Conservation (phyloP, 2,329 filamentous ascomycete species). For the Nigrospora sphaerica region DNA sequence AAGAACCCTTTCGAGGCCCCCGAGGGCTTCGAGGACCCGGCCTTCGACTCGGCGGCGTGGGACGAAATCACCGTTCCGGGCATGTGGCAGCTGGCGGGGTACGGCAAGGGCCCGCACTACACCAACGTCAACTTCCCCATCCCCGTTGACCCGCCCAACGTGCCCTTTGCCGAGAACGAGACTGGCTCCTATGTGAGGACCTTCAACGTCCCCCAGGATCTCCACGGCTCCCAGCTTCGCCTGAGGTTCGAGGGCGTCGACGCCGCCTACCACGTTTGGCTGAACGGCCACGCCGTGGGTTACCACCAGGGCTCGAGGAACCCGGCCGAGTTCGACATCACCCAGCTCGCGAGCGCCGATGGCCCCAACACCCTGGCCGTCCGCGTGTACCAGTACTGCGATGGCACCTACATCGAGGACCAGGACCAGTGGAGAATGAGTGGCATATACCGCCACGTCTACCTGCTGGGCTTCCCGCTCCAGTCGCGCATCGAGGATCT, state of each 20-base stretch:
- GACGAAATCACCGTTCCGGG: conserved; percentile 53
- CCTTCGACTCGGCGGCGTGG: conserved; percentile 30
- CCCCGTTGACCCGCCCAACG: conserved; percentile 53
- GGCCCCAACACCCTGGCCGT: conserved; percentile 45
- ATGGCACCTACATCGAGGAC: conserved; percentile 56
- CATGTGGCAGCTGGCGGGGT: conserved; percentile 66
- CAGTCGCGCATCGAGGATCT: conserved; percentile 49
- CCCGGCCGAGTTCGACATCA: conserved; percentile 56
- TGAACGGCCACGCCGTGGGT: conserved; percentile 52
- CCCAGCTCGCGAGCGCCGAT: conserved; percentile 28
- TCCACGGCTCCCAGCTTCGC: conserved; percentile 36
- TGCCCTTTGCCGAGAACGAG: conserved; percentile 47
- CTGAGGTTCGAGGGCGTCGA: conserved; percentile 58
- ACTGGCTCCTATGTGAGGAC: conserved; percentile 43
- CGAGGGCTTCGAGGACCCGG: conserved; percentile 20
- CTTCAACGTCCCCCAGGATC: conserved; percentile 36
- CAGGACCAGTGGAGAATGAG: conserved; percentile 56
- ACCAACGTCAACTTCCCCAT: conserved; percentile 64
- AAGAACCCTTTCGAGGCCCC: conserved; percentile 30
- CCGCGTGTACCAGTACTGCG: conserved; percentile 54
- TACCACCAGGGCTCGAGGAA: conserved; percentile 58
- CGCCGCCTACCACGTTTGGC: conserved; percentile 53
- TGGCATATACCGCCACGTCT: conserved; percentile 49
- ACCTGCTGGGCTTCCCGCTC: conserved; percentile 47
- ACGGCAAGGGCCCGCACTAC: conserved; percentile 58